Conservation (phyloP, 2,329 filamentous ascomycete species). For the Raffaelea deltoideospora region DNA sequence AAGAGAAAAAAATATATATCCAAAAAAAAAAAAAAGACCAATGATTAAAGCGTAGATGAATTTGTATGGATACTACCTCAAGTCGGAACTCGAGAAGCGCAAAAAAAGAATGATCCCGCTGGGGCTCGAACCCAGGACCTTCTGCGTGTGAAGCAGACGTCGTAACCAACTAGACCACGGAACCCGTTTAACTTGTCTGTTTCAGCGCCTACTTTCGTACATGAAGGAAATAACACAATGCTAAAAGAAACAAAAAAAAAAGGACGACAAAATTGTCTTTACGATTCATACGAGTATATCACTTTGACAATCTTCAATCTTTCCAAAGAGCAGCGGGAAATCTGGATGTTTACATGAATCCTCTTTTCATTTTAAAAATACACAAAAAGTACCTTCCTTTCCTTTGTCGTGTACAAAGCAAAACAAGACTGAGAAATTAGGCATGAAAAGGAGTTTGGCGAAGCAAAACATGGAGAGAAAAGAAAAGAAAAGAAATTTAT, state of each 20-base stretch:
- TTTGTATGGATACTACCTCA: too few species aligned
- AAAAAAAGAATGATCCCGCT: conserved; percentile 10
- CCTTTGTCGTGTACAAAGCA: neutral
- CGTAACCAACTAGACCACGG: conserved; percentile 14
- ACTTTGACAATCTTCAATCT: neutral
- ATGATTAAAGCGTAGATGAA: too few species aligned
- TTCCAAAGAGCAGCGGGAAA: neutral
- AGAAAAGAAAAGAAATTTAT: neutral
- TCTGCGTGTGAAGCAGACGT: conserved; percentile 14
- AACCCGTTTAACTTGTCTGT: conserved; percentile 5
- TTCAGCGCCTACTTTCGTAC: neutral
- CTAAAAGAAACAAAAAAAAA: too few species aligned
- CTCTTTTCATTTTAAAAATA: neutral
- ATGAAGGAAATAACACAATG: neutral
- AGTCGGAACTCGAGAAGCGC: neutral
- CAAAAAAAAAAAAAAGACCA: too few species aligned
- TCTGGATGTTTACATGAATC: neutral
- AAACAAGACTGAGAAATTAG: neutral
- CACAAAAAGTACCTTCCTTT: neutral
- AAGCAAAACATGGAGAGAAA: neutral
- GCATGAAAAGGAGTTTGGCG: neutral
- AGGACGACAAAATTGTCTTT: too few species aligned
- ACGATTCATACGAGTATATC: too few species aligned
- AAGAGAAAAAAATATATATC: neutral
- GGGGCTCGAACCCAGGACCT: conserved; percentile 14